Evolutionary conservation across 208 protist species (phyloP), one percentile per base, ranked within the genome.

Genomic region (Endotrypanum monterogeii): DNA sequence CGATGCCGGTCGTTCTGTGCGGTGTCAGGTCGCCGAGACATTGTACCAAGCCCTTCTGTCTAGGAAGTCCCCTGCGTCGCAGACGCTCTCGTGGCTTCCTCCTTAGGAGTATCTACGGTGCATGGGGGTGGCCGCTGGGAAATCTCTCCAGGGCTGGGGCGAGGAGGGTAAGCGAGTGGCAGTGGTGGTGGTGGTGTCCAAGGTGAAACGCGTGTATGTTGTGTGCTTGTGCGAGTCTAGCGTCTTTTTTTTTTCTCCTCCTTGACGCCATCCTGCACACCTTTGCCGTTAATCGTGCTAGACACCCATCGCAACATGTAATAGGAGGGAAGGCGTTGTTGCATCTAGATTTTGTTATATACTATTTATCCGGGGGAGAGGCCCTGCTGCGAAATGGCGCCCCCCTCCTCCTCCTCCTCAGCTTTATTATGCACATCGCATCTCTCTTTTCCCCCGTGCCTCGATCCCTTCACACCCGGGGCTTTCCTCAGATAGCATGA

Each of bases 1-100:
- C 3, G 85, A 92, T 48, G 73, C 86, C 6, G 69, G 77, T 3
- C 76, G 84, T 23, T 67, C 68, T 2, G 74, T 79, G 35, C 65
- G 75, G 23, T 79, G 74, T 23, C 52, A 74, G 46, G 78, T 61
- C 6, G 87, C 86, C 1, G 81, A 87, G 50, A 75, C 77, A n/a
- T 50, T 90, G 61, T 89, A 91, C 76, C 62, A 58, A 11, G 51
- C 68, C 28, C 51, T 71, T 28, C 35, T 57, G 65, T 51, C 7
- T 12, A 50, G 56, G 41, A 35, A 73, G 30, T 54, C 23, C 39
- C 50, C 61, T 14, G 28, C 37, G 20, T 32, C 50, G 48, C 50
- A 41, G 50, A 8, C 32, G 32, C 46, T 58, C 14, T 48, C 66
- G 51, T 44, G 41, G 32, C 25, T 12, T 32, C 30, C 11, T 20